Evolutionary conservation across 2,329 filamentous ascomycete genomes (phyloP).

Genomic region (Aureobasidium sp.): DNA sequence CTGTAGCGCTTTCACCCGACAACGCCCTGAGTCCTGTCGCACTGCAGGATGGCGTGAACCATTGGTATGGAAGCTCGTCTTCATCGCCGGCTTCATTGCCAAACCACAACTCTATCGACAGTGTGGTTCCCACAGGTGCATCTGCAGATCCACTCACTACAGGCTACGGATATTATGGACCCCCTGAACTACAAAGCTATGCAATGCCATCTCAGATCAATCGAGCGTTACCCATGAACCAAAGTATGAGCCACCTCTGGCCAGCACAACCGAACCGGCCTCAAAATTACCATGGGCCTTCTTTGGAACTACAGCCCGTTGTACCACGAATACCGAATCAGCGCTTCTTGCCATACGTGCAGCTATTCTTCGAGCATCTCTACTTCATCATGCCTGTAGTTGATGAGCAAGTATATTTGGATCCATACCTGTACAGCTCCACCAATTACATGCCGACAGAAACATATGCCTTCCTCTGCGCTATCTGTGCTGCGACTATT

Average conservation of each 20-base stretch:
- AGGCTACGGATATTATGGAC: neutral
- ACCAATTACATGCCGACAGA: slow-evolving; percentile 23
- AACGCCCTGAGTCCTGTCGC: slow-evolving; percentile 22
- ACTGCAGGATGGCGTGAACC: slow-evolving; percentile 3
- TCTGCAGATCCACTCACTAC: neutral
- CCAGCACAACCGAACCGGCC: neutral
- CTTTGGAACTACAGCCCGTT: neutral
- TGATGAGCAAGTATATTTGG: slow-evolving; percentile 26
- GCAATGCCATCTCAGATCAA: neutral
- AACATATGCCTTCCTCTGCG: slow-evolving; percentile 29
- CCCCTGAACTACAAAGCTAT: neutral
- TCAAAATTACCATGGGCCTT: neutral
- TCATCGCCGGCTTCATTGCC: slow-evolving; percentile 10
- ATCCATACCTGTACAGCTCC: slow-evolving; percentile 24
- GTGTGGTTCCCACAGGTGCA: neutral
- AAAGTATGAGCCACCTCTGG: neutral
- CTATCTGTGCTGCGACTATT: slow-evolving; percentile 29
- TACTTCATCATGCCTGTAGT: slow-evolving; percentile 32
- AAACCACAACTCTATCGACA: neutral
- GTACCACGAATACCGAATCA: slow-evolving; percentile 4
- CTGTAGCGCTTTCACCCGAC: slow-evolving; percentile 21
- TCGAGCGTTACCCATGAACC: neutral
- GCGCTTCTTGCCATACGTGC: slow-evolving; percentile 27
- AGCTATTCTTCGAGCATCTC: slow-evolving; percentile 32
- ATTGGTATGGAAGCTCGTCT: slow-evolving; percentile 16